A percentile compares a stretch with the other conserved stretches of the same genome.
Evolutionary conservation across 129 eudicot species (phyloP).

Genomic region (Flaveria brownii): DNA sequence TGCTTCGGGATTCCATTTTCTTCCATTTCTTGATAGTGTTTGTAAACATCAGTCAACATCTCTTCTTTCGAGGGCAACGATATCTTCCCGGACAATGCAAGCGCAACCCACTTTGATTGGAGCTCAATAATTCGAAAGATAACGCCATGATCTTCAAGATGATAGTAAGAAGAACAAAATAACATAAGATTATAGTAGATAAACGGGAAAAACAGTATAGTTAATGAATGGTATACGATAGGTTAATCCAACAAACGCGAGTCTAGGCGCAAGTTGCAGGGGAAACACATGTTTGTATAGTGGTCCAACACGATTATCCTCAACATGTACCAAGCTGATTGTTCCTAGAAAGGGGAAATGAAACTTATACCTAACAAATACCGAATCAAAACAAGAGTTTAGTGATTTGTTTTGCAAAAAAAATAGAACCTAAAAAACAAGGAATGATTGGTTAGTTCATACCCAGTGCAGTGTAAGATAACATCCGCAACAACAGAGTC

Average conservation of each 20-base stretch:
- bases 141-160: slow-evolving; percentile 33
- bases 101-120: slow-evolving; percentile 63
- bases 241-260: slow-evolving; percentile 54
- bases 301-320: slow-evolving; percentile 69
- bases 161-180: background rate
- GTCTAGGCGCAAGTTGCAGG: slow-evolving; percentile 53
- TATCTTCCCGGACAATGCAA: slow-evolving; percentile 45
- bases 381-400: slow-evolving; percentile 16
- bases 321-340: slow-evolving; percentile 46
- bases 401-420: background rate
- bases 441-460: background rate
- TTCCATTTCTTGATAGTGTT: slow-evolving; percentile 43
- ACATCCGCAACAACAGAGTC: slow-evolving; percentile 44
- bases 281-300: slow-evolving; percentile 69
- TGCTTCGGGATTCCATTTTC: slow-evolving; percentile 42
- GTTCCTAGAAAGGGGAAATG: slow-evolving; percentile 54
- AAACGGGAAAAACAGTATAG: background rate
- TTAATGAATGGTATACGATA: background rate
- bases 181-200: background rate
- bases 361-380: slow-evolving; percentile 39
- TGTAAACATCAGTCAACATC: slow-evolving; percentile 50
- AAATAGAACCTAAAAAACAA: background rate
- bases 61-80: slow-evolving; percentile 45
- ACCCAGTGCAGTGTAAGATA: slow-evolving; percentile 84
- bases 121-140: slow-evolving; percentile 45